Conservation (phyloP, 2,329 filamentous ascomycete genomes). For the Amesomyces nigricolor region DNA sequence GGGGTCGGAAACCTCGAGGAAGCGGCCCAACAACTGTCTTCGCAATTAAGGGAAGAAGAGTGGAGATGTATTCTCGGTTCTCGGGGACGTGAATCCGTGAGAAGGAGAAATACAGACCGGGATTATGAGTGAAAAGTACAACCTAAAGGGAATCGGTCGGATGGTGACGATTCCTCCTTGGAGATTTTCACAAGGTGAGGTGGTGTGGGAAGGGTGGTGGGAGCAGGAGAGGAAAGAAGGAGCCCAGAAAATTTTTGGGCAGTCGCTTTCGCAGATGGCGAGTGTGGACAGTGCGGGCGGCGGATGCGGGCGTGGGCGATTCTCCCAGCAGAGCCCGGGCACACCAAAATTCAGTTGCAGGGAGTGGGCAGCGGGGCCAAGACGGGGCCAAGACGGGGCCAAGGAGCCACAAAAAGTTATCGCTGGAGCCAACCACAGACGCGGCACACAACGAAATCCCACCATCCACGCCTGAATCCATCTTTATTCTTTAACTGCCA, state of each 20-base stretch:
- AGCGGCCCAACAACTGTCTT: slow-evolving; percentile 10
- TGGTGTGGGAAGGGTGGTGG: slow-evolving; percentile 20
- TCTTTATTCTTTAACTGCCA: no score
- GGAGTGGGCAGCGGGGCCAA: not conserved
- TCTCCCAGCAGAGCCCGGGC: slow-evolving; percentile 1
- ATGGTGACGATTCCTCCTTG: slow-evolving; percentile 23
- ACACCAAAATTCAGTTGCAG: not conserved
- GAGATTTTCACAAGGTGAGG: slow-evolving; percentile 22
- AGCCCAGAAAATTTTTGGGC: slow-evolving; percentile 24
- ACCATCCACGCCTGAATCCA: no score
- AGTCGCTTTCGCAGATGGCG: slow-evolving; percentile 19
- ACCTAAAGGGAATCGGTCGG: slow-evolving; percentile 20
- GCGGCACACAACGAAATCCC: no score
- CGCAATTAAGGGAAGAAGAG: slow-evolving; percentile 23
- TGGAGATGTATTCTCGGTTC: slow-evolving; percentile 25
- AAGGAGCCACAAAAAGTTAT: not conserved
- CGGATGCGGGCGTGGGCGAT: slow-evolving; percentile 7
- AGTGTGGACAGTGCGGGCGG: slow-evolving; percentile 14
- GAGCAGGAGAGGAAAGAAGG: slow-evolving; percentile 19
- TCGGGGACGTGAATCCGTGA: slow-evolving; percentile 19
- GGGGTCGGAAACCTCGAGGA: slow-evolving; percentile 7
- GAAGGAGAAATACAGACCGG: slow-evolving; percentile 21
- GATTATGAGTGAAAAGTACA: slow-evolving; percentile 18
- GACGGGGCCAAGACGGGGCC: not conserved
- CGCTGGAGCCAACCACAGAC: not conserved